phyloP scores from a whole-genome alignment of 768 basidiomycete species.

The Tylopilus rubrobrunneus region DNA sequence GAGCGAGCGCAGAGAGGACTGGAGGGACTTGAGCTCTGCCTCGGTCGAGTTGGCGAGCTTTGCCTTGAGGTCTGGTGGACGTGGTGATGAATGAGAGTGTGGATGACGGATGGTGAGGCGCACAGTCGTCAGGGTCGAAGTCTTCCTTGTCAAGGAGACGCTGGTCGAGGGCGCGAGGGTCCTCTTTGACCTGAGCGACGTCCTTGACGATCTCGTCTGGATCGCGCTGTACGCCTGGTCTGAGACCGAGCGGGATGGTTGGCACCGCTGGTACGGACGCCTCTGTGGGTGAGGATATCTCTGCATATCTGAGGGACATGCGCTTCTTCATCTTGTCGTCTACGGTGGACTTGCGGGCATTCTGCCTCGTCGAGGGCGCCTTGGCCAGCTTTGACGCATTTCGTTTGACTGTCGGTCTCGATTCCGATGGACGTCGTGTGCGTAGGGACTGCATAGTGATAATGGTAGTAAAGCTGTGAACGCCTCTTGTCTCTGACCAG shows the following conservation, averaged over 20 bases:
- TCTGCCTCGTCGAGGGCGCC: slow-evolving; percentile 30
- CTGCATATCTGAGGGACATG: slow-evolving; percentile 92
- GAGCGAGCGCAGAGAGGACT: slow-evolving; percentile 67
- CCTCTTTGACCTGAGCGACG: slow-evolving; percentile 41
- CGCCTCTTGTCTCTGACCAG: slow-evolving; percentile 12
- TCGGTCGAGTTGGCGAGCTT: slow-evolving; percentile 89
- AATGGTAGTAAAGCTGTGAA: slow-evolving; percentile 13
- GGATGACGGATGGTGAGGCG: slow-evolving; percentile 28
- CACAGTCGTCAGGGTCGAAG: slow-evolving; percentile 89
- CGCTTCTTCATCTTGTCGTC: slow-evolving; percentile 96
- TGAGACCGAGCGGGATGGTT: slow-evolving; percentile 45
- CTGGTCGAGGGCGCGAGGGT: slow-evolving; percentile 56
- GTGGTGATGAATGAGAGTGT: slow-evolving; percentile 1
- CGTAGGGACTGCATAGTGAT: slow-evolving; percentile 52
- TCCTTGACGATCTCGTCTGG: slow-evolving; percentile 50
- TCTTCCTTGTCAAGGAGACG: slow-evolving; percentile 67
- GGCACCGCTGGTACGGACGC: slow-evolving; percentile 55
- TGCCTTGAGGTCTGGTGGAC: slow-evolving; percentile 61
- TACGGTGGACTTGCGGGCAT: slow-evolving; percentile 45
- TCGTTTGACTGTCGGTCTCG: slow-evolving; percentile 34
- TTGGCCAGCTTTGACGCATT: slow-evolving; percentile 31
- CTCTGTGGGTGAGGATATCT: slow-evolving; percentile 70
- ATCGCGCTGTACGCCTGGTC: slow-evolving; percentile 34
- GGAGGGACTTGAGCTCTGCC: slow-evolving; percentile 70
- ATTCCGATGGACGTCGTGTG: slow-evolving; percentile 46